Percentiles rank a stretch among this genome's conserved stretches.
phyloP scores from a whole-genome alignment of 2,329 filamentous ascomycete genomes.

The Lasiodiplodia theobromae region DNA sequence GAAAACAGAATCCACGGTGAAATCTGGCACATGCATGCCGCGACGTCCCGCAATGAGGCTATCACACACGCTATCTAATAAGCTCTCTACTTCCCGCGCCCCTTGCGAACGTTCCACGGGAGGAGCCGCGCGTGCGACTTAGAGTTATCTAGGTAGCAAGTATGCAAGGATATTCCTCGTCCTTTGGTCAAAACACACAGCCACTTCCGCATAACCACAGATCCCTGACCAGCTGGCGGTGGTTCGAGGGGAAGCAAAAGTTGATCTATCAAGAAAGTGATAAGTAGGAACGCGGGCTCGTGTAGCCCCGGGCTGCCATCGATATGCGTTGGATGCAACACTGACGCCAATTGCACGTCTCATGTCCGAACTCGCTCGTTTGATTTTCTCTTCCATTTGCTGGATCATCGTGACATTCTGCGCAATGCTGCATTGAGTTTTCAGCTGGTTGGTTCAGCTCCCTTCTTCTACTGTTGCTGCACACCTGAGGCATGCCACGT shows the following conservation, averaged over 20 bases:
- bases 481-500: background rate
- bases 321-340: background rate
- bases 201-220: background rate
- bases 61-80: background rate
- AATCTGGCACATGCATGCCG: background rate
- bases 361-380: background rate
- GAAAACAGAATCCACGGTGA: background rate
- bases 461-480: background rate
- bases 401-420: background rate
- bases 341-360: background rate
- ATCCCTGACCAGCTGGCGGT: background rate
- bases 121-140: background rate
- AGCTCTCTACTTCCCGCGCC: background rate
- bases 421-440: background rate
- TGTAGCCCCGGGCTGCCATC: background rate
- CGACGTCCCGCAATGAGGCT: too few relatives aligned
- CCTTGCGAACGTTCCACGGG: background rate
- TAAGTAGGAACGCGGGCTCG: background rate
- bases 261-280: too few relatives aligned
- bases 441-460: background rate
- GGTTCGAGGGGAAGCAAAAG: background rate
- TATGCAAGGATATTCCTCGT: background rate
- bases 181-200: background rate
- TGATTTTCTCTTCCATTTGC: background rate
- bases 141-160: background rate